Conservation (phyloP, 768 basidiomycete genomes). For the Mycena indigotica region DNA sequence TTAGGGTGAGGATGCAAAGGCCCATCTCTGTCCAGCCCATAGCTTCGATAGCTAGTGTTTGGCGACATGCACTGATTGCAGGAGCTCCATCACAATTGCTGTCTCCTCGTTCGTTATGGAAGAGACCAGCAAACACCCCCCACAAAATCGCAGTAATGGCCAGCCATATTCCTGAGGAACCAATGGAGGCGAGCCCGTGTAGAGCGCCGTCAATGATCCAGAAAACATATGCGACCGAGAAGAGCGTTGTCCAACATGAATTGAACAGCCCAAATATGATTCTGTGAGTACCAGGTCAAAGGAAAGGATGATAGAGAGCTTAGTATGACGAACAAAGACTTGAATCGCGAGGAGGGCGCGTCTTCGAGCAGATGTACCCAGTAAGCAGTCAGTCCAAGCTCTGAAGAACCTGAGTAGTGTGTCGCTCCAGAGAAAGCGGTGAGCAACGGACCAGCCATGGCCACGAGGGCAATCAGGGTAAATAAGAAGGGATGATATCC, state of each 20-base stretch:
- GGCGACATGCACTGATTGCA: constrained; percentile 43
- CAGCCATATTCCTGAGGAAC: constrained; percentile 56
- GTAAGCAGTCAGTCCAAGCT: constrained; percentile 55
- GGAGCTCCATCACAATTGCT: constrained; percentile 42
- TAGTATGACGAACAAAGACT: constrained; percentile 12
- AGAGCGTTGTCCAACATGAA: constrained; percentile 54
- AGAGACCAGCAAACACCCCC: constrained; percentile 51
- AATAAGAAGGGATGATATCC: constrained; percentile 20
- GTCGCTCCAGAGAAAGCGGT: background rate
- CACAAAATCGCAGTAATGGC: constrained; percentile 51
- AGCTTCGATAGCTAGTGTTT: constrained; percentile 50
- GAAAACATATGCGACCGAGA: constrained; percentile 50
- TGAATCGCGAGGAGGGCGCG: constrained; percentile 36
- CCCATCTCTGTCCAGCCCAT: constrained; percentile 58
- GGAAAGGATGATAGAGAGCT: constrained; percentile 3
- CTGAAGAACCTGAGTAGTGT: constrained; percentile 24
- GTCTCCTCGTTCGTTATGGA: constrained; percentile 41
- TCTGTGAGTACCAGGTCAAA: constrained; percentile 17
- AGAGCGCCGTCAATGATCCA: constrained; percentile 52
- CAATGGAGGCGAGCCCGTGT: constrained; percentile 51
- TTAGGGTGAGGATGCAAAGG: constrained; percentile 46
- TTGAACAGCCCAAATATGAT: constrained; percentile 44
- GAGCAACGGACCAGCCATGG: constrained; percentile 37
- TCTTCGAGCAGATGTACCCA: constrained; percentile 49
- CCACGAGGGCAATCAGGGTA: constrained; percentile 33